Evolutionary conservation across 371 early-diverging fungal genomes (phyloP).

Genomic region (Funneliformis caledonium): DNA sequence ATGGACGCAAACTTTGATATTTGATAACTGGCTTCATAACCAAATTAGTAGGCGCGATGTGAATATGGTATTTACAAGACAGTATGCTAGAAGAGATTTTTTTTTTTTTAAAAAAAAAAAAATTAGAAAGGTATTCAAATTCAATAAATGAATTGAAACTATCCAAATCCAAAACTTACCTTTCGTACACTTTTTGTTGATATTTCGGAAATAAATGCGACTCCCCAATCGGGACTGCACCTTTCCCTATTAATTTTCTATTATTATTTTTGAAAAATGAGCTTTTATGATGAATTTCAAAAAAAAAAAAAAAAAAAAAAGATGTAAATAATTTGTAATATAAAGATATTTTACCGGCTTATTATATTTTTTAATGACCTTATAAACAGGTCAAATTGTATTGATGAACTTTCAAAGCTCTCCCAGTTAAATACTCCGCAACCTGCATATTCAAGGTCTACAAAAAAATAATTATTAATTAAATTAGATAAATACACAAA

Average conservation of each 20-base stretch:
- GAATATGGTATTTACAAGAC: conserved; percentile 33
- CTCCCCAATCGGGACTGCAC: conserved; percentile 31
- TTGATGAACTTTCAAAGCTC: not conserved
- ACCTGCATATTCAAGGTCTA: not conserved
- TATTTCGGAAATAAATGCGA: conserved; percentile 15
- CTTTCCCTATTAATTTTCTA: conserved; percentile 32
- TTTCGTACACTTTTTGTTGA: conserved; percentile 5
- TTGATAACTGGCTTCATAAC: conserved; percentile 17
- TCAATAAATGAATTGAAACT: not conserved
- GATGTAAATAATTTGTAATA: not conserved
- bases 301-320: not conserved
- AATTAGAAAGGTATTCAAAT: not conserved
- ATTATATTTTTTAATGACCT: conserved; percentile 34
- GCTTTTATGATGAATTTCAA: not conserved
- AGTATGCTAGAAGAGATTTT: not conserved
- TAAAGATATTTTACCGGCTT: conserved; percentile 23
- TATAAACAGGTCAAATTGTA: conserved; percentile 33
- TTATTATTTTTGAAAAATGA: not conserved
- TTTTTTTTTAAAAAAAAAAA: conserved; percentile 4
- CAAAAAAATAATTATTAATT: not conserved
- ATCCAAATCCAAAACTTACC: not conserved
- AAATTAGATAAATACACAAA: not conserved
- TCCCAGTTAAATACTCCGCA: not conserved
- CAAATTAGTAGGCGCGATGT: conserved; percentile 31
- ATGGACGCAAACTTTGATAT: conserved; percentile 21